Conservation (phyloP, 2,329 filamentous ascomycete species). For the Rugonectria rugulosa region DNA sequence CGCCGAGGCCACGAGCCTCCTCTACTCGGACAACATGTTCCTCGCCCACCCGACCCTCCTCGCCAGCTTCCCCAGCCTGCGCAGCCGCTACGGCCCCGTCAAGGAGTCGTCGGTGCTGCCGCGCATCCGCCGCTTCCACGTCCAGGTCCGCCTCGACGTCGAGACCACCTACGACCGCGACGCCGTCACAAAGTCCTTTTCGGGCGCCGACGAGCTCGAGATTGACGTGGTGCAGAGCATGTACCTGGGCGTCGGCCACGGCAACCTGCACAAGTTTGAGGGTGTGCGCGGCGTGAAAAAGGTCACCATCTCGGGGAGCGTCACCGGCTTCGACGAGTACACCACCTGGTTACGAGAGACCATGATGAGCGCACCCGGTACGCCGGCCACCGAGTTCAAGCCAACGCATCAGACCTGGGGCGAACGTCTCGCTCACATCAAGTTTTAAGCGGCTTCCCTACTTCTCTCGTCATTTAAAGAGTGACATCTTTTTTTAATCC, state of each 20-base stretch:
- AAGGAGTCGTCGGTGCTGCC: conserved; percentile 38
- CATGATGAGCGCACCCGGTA: conserved; percentile 44
- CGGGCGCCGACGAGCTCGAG: conserved; percentile 48
- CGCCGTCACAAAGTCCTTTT: conserved; percentile 45
- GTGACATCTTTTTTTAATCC: neutral
- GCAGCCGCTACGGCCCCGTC: conserved; percentile 42
- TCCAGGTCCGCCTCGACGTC: conserved; percentile 52
- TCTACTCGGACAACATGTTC: conserved; percentile 55
- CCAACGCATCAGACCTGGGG: conserved; percentile 34
- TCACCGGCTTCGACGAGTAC: conserved; percentile 52
- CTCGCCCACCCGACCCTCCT: conserved; percentile 51
- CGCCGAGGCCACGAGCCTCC: conserved; percentile 49
- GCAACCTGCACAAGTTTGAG: conserved; percentile 51
- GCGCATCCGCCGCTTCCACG: conserved; percentile 49
- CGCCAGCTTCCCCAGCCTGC: conserved; percentile 50
- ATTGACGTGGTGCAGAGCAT: conserved; percentile 49
- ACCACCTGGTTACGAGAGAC: conserved; percentile 48
- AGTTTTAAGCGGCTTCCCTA: conserved; percentile 21
- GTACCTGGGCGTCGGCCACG: conserved; percentile 49
- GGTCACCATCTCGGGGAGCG: conserved; percentile 48
- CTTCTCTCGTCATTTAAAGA: neutral
- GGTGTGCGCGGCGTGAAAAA: conserved; percentile 49
- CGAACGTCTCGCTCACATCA: conserved; percentile 32
- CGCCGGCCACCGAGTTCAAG: conserved; percentile 30
- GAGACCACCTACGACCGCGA: conserved; percentile 44